These are phyloP conservation scores for Aureobasidium sp. DNA, from an alignment of 2,329 filamentous ascomycete genomes.

Conservation along the genomic window DNA sequence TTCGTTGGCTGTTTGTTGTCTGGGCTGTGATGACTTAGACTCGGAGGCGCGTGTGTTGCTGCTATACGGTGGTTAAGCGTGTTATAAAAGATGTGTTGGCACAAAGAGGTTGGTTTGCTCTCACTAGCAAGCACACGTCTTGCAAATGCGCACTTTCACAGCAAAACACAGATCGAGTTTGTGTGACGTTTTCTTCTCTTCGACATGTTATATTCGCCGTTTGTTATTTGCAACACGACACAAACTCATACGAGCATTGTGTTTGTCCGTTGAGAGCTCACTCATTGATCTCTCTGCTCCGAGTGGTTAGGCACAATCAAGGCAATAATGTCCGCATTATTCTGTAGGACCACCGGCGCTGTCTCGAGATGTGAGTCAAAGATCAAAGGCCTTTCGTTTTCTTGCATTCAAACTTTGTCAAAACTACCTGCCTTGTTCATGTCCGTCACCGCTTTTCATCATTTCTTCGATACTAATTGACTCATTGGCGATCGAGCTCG, in stretches of 20 bases:
- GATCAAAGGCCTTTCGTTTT: neutral
- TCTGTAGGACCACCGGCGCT: neutral
- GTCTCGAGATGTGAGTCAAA: neutral
- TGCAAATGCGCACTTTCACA: neutral
- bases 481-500: conserved; percentile 56
- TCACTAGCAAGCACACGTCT: neutral
- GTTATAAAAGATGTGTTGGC: neutral
- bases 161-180: neutral
- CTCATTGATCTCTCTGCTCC: neutral
- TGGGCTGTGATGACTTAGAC: neutral
- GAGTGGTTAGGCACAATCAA: neutral
- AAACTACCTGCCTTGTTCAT: neutral
- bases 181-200: neutral
- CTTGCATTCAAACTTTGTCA: neutral
- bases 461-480: neutral
- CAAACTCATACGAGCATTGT: neutral
- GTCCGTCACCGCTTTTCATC: neutral
- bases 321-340: neutral
- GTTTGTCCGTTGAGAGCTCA: neutral
- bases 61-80: neutral
- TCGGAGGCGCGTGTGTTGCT: neutral
- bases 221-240: neutral
- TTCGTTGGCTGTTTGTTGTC: neutral
- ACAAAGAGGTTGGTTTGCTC: neutral
- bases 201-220: too few species aligned